Conservation (phyloP, 371 early-diverging fungal genomes). For the Saksenaea vasiformis region DNA sequence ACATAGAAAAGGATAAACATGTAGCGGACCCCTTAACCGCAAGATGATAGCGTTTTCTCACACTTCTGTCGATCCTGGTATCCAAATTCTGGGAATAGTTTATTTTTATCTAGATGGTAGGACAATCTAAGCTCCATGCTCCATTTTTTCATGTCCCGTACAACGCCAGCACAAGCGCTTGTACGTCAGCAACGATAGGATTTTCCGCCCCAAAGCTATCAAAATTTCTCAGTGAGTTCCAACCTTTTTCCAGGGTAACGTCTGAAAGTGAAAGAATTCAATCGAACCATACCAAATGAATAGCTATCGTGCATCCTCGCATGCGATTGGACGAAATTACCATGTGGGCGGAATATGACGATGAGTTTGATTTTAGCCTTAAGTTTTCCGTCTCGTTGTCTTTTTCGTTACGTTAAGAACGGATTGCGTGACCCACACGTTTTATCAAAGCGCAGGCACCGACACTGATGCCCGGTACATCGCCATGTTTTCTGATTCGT, state of each 20-base stretch:
- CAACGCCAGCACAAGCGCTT: neutral
- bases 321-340: neutral
- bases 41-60: neutral
- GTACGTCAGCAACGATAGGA: no score
- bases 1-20: neutral
- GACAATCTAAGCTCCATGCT: neutral
- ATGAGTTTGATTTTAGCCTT: neutral
- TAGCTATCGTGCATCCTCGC: neutral
- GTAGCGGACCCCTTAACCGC: slow-evolving; percentile 1
- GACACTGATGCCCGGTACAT: neutral
- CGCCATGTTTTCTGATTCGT: neutral
- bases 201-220: no score
- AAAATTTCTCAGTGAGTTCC: no score
- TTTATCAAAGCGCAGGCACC: neutral
- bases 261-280: no score
- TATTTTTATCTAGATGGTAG: neutral
- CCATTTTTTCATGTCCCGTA: neutral
- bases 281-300: neutral
- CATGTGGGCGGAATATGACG: neutral
- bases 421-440: neutral
- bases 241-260: no score
- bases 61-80: slow-evolving; percentile 2
- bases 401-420: slow-evolving; percentile 1
- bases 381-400: neutral
- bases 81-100: neutral